Evolutionary conservation across 2,329 filamentous ascomycete species (phyloP), one percentile per base, ranked within the genome.

Genomic region (Trichothecium roseum): DNA sequence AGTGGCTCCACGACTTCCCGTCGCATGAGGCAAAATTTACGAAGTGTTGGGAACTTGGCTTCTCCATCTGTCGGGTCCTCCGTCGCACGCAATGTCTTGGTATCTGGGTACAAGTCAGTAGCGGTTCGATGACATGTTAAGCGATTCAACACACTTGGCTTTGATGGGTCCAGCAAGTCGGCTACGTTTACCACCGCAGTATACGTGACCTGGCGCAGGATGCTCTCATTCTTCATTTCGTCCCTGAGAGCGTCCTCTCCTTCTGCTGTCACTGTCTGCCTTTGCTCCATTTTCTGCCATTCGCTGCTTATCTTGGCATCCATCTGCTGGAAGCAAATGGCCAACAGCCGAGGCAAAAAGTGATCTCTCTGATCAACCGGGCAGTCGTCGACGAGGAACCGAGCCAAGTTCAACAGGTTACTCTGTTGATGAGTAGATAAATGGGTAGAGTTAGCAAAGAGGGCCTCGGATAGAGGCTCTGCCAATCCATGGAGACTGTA

Each of bases 171-270:
- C 16, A 98, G 68, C 47, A 96, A 78, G 45, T 86, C 84, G 7
- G 86, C 85, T 42, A 95, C 82, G 71, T 96, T 86, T 47, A 91
- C 80, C 20, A 95, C 86, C 2, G 88, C 85, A 4, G 86, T 86
- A 57, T 93, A 91, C 0, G 89, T 95, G 34, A 96, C 71, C 54
- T 95, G 87, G 15, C 91, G 78, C 31, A 98, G 64, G 20, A 98
- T 93, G 51, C 89, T 96, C 56, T 98, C 91, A 6, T 85, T 81
- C 59, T 95, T 94, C 91, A 98, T 98, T 62, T 98, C 91, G 46
- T 95, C 87, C 2, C 84, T 84, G 36, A 98, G 63, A 40, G 52
- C 58, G n/a, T 84, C 84, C 37, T 88, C 85, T 15, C 80, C 79
- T 4, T 79, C 79, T 2, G 79, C 72, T 29, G 73, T 71, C 10